A percentile compares a stretch with the other conserved stretches of the same genome.
phyloP scores from a whole-genome alignment of 345 rosid species.

The Mangifera indica region DNA sequence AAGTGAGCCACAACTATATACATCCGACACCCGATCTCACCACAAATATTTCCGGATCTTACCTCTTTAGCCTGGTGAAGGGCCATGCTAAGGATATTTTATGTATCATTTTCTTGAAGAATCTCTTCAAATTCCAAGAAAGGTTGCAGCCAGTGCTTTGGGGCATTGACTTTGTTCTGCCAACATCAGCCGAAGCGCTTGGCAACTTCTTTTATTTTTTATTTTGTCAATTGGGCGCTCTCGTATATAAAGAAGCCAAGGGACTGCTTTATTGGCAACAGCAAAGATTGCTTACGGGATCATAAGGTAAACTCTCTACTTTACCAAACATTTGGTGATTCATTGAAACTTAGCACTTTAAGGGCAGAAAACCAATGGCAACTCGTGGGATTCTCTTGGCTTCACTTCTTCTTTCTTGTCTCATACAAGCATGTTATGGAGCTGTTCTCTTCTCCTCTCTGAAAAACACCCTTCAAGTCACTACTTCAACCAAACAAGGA shows the following conservation, averaged over 20 bases:
- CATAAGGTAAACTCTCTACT: background rate
- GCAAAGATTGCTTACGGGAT: background rate
- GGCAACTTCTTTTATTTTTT: background rate
- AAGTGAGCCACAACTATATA: background rate
- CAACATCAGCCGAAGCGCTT: background rate
- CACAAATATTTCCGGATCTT: background rate
- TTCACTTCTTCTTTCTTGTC: constrained; percentile 20
- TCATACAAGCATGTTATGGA: constrained; percentile 24
- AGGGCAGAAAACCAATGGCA: constrained; percentile 15
- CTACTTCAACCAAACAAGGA: constrained; percentile 34
- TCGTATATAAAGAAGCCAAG: background rate
- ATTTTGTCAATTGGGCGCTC: background rate
- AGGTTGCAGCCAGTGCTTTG: background rate
- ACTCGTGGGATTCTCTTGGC: constrained; percentile 18
- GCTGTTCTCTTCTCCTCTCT: constrained; percentile 43
- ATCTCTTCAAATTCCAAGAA: constrained; percentile 4
- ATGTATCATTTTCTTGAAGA: background rate
- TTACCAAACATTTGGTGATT: background rate
- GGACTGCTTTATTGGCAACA: background rate
- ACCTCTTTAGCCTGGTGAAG: constrained; percentile 20
- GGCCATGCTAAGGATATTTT: constrained; percentile 16
- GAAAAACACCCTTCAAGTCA: constrained; percentile 34
- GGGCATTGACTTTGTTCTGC: constrained; percentile 27
- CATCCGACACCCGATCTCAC: background rate
- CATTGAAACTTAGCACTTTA: background rate